These are phyloP conservation scores for Botrytis deweyae DNA, from an alignment of 2,329 filamentous ascomycete genomes.

Conservation along the genomic window DNA sequence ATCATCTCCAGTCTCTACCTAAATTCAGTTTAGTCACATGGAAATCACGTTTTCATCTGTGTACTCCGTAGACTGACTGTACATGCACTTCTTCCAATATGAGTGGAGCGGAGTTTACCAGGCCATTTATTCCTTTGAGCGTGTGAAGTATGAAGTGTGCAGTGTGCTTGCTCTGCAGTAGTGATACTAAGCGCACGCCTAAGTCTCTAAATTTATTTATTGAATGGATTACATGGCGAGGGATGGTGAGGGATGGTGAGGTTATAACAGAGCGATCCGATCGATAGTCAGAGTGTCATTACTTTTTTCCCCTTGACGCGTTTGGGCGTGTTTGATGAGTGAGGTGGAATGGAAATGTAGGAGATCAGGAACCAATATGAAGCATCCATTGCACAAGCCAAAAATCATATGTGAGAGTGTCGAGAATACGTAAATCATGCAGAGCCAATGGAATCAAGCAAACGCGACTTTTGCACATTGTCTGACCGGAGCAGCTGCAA, in stretches of 20 bases:
- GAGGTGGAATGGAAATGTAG: background rate
- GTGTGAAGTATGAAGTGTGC: background rate
- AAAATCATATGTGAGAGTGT: background rate
- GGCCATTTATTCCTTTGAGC: background rate
- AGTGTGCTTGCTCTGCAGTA: background rate
- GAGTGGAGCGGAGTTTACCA: background rate
- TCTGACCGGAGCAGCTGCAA: slow-evolving; percentile 1
- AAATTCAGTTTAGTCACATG: background rate
- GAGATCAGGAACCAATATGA: background rate
- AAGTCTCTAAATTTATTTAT: background rate
- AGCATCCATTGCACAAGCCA: slow-evolving; percentile 4
- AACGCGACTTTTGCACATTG: background rate
- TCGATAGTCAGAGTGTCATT: too few relatives aligned
- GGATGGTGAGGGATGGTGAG: background rate
- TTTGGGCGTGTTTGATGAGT: slow-evolving; percentile 10
- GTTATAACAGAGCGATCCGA: background rate
- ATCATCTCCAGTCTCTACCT: background rate
- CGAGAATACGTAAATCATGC: background rate
- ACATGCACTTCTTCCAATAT: too few relatives aligned
- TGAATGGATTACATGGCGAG: background rate
- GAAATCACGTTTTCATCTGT: background rate
- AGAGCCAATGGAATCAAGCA: background rate
- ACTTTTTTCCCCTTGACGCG: background rate
- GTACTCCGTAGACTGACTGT: background rate
- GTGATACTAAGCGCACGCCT: background rate